Percentiles rank a stretch among this genome's conserved stretches.
Conservation (phyloP, 148 eudicot genomes). For the Dysphania ambrosioides region DNA sequence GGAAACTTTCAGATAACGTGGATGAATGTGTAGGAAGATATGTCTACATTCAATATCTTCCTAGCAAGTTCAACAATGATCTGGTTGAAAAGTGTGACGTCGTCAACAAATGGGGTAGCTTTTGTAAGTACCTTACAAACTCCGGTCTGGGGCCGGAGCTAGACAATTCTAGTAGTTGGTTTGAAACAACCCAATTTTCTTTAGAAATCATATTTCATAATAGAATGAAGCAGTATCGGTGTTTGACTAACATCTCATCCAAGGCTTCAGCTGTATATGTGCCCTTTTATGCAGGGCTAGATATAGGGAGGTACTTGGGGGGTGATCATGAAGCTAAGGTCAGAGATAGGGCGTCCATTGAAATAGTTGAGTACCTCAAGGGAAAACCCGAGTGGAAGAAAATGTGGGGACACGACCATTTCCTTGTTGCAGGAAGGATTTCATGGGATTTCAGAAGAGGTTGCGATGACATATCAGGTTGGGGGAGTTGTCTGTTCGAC, state of each 20-base stretch:
- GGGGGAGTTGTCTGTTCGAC: constrained; percentile 62
- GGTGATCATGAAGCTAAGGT: constrained; percentile 10
- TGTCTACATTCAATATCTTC: constrained; percentile 54
- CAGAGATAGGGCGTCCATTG: constrained; percentile 42
- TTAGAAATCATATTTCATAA: constrained; percentile 62
- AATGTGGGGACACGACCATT: constrained; percentile 63
- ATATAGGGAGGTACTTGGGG: constrained; percentile 50
- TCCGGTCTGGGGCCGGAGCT: constrained; percentile 51
- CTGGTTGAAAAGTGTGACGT: constrained; percentile 40
- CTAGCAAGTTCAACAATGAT: constrained; percentile 46
- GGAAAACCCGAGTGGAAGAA: constrained; percentile 58
- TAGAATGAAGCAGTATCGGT: constrained; percentile 62
- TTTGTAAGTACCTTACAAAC: constrained; percentile 51
- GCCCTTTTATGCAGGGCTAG: constrained; percentile 74
- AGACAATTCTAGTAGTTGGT: constrained; percentile 42
- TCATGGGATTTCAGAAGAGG: constrained; percentile 78
- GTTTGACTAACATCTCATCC: constrained; percentile 58
- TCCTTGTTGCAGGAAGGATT: constrained; percentile 63
- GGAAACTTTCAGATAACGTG: neutral
- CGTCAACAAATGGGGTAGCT: constrained; percentile 42
- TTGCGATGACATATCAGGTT: constrained; percentile 32
- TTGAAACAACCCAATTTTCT: constrained; percentile 54
- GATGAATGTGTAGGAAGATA: constrained; percentile 55
- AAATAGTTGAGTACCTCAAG: constrained; percentile 43
- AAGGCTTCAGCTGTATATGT: constrained; percentile 58